Base-by-base conservation (phyloP, 495 filamentous ascomycete genomes). In the Staphylotrichum tortipilum region DNA sequence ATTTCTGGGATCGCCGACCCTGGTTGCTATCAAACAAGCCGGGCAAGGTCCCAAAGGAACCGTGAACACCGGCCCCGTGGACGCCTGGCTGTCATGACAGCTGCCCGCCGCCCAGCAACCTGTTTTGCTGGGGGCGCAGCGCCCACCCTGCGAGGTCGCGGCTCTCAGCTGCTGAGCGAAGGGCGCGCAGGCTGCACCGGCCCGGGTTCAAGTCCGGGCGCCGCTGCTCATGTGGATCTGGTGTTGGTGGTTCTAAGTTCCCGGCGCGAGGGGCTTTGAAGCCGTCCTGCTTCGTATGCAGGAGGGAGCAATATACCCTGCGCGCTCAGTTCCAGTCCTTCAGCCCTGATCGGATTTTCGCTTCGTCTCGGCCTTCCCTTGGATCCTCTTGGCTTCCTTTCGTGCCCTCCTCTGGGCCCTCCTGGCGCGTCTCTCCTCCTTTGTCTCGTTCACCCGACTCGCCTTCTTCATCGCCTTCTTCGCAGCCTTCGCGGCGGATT, bases 1-100 rank as follows among this genome's bases (percentile, higher is more conserved):
- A 85, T 7, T 97, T 98, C 65, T 98, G 91, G 92, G 77, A 85
- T 51, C 72, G 74, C 56, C 73, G 86, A 58, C 88, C 89, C 7
- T 95, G 90, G 87, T 78, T 98, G 49, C 65, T 96, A 46, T 85
- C 80, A 14, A 81, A 83, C 47, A 85, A 81, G 58, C 79, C 84
- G 19, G 82, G 83, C 10, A 84, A 79, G 59, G 66, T 84, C 45
- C 80, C 81, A 4, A 76, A 73, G 39, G 69, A 81, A 61, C 67
- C 65, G 37, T 71, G 49, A 48, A 22, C 3, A 21, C n/a, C 26
- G 26, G 10, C 6, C 43, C n/a, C 19, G 24, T 38, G 41, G 19
- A 23, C 31, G 19, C 7, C 4, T 24, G 10, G 17, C 26, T 8
- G n/a, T 28, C 22, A 30, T 3, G 15, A 9, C 34, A 37, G 15